phyloP scores from a whole-genome alignment of 148 eudicot species.

The Silene conica region DNA sequence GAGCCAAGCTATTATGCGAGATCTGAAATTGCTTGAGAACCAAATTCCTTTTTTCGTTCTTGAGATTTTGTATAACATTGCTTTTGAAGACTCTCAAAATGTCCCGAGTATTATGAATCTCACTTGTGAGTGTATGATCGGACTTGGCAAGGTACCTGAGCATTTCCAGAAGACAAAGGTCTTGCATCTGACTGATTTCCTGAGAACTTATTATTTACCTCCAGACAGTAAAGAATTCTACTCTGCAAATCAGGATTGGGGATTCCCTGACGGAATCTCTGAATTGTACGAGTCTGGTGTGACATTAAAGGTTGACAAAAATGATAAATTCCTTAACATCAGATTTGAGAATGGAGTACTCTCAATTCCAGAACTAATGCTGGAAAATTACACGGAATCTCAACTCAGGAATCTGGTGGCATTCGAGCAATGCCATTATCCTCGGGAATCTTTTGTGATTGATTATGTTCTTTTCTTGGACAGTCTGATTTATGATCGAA shows the following conservation, averaged over 20 bases:
- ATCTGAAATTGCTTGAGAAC: slow-evolving; percentile 29
- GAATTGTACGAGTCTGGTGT: slow-evolving; percentile 34
- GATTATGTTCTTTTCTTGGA: slow-evolving; percentile 35
- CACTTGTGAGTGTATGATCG: slow-evolving; percentile 29
- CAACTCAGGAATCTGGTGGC: slow-evolving; percentile 34
- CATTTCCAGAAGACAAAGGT: slow-evolving; percentile 28
- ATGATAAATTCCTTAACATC: slow-evolving; percentile 29
- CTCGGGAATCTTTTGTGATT: slow-evolving; percentile 29
- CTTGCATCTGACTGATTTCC: slow-evolving; percentile 28
- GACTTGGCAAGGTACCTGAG: slow-evolving; percentile 17
- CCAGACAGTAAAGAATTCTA: slow-evolving; percentile 21
- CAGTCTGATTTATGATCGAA: slow-evolving; percentile 27
- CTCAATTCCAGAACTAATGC: slow-evolving; percentile 23
- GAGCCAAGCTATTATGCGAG: slow-evolving; percentile 29
- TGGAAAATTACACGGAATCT: slow-evolving; percentile 31
- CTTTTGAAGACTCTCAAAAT: slow-evolving; percentile 25
- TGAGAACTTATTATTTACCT: slow-evolving; percentile 35
- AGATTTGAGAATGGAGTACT: slow-evolving; percentile 30
- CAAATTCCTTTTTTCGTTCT: slow-evolving; percentile 33
- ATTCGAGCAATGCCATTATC: slow-evolving; percentile 37
- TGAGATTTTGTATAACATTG: slow-evolving; percentile 28
- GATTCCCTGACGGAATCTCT: slow-evolving; percentile 34
- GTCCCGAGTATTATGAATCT: slow-evolving; percentile 22
- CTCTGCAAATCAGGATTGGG: slow-evolving; percentile 24
- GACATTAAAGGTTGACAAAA: slow-evolving; percentile 25